Evolutionary conservation across 176 grass and related monocot species (phyloP), one percentile per base, ranked within the genome.

Genomic region (Juncus inflexus): DNA sequence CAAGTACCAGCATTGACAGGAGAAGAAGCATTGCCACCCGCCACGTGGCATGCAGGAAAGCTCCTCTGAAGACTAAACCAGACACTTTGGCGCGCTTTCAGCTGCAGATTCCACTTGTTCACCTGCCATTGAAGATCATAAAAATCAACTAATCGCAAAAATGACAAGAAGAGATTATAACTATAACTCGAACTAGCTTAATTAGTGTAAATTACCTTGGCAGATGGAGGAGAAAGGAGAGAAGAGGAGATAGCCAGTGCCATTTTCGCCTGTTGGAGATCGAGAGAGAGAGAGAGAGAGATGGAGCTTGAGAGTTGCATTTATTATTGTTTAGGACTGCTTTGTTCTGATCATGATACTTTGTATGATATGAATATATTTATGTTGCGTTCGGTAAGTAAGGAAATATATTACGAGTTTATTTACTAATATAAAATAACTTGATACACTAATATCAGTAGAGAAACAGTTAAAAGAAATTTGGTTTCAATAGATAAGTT

Each of bases 1-100:
- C 19, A n/a, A n/a, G 37, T 75, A 77, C 74, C 74, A 58, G 74
- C 39, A 58, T 77, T 62, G 40, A 77, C 9, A 12, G 74, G 50
- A 57, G 5, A 13, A n/a, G 67, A 58, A 15, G 52, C 67, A 40
- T 58, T 70, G 67, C 67, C 67, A 70, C 67, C 38, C 15, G 67
- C 35, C 67, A 70, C 67, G 4, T 35, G 40, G 52, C 67, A 70
- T 58, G 3, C 36, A 7, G 67, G 67, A 40, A 70, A 70, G 67
- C 67, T 58, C 67, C 67, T 12, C 4, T 70, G n/a, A 51, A 51
- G 56, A 50, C 52, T 70, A 15, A 70, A 40, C 50, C 15, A 4
- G 9, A 70, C 7, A 58, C 41, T 41, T 40, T 58, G 67, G 8
- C 35, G 9, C 39, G 52, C 54, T 70, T 51, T 54, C 13, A 42